phyloP scores from a whole-genome alignment of 306 rosid genomes.

The Vicia sativa region DNA sequence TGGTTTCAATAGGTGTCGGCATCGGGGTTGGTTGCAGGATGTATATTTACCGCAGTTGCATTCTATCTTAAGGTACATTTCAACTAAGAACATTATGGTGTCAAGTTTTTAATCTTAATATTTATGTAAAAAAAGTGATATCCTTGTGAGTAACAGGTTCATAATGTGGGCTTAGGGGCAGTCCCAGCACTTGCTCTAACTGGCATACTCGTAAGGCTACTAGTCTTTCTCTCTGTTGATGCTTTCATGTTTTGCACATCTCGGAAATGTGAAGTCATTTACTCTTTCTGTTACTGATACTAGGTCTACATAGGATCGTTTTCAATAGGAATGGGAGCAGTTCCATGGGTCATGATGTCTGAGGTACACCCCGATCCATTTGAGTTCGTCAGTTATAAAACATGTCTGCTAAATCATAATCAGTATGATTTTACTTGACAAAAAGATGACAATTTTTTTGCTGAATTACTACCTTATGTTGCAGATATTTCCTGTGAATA shows the following conservation, averaged over 20 bases:
- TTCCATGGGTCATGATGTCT: conserved; percentile 98
- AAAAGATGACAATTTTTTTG: not conserved
- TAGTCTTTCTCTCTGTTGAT: conserved; percentile 18
- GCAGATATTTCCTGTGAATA: conserved; percentile 90
- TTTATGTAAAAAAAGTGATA: conserved; percentile 29
- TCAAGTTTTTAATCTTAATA: conserved; percentile 14
- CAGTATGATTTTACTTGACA: not conserved
- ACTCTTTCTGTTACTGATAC: not conserved
- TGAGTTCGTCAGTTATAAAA: conserved; percentile 20
- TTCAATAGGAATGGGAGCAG: conserved; percentile 91
- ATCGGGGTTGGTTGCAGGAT: conserved; percentile 71
- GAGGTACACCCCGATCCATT: conserved; percentile 54
- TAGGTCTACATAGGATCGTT: conserved; percentile 77
- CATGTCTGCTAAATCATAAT: conserved; percentile 14
- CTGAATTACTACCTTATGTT: conserved; percentile 16
- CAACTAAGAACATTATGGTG: conserved; percentile 13
- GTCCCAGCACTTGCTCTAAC: conserved; percentile 67
- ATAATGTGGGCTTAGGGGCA: conserved; percentile 50
- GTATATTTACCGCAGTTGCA: conserved; percentile 60
- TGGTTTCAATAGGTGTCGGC: conserved; percentile 64
- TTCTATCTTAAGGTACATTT: conserved; percentile 74
- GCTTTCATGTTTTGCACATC: not conserved
- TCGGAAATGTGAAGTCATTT: too few species aligned
- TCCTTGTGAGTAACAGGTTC: conserved; percentile 53
- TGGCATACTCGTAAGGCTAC: conserved; percentile 67